phyloP scores from a whole-genome alignment of 495 filamentous ascomycete species.

The Lasiosphaeria hispida region DNA sequence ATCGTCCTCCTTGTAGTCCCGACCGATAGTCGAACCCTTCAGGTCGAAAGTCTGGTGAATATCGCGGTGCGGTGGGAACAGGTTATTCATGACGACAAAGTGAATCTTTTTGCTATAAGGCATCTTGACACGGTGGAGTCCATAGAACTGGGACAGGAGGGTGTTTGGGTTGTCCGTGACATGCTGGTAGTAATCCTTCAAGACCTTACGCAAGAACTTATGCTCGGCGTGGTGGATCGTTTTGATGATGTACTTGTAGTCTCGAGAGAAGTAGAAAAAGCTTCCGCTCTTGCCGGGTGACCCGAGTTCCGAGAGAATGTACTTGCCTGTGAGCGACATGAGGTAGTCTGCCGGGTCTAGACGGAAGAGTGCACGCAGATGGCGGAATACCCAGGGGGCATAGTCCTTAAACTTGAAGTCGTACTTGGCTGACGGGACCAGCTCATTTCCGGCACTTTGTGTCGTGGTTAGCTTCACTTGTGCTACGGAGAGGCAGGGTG shows the following conservation, averaged over 20 bases:
- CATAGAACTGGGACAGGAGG: conserved; percentile 96
- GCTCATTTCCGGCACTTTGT: conserved; percentile 83
- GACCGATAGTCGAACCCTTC: conserved; percentile 94
- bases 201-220: conserved; percentile 86
- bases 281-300: conserved; percentile 98
- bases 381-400: conserved; percentile 97
- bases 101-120: conserved; percentile 98
- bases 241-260: conserved; percentile 99
- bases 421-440: conserved; percentile 97
- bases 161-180: conserved; percentile 93
- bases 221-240: conserved; percentile 98
- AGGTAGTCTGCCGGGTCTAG: conserved; percentile 97
- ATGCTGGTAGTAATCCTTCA: conserved; percentile 92
- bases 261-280: conserved; percentile 99
- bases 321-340: conserved; percentile 97
- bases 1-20: conserved; percentile 86
- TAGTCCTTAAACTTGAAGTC: conserved; percentile 99
- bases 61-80: conserved; percentile 95
- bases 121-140: conserved; percentile 96
- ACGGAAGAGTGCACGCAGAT: conserved; percentile 81
- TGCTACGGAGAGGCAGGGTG: not conserved
- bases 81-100: conserved; percentile 99
- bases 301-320: conserved; percentile 94
- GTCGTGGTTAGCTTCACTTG: conserved; percentile 13
- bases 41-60: conserved; percentile 97